A percentile compares a stretch with the other conserved stretches of the same genome.
These are phyloP conservation scores for Penicillium bialowiezense DNA, from an alignment of 495 filamentous ascomycete species.

Conservation along the genomic window DNA sequence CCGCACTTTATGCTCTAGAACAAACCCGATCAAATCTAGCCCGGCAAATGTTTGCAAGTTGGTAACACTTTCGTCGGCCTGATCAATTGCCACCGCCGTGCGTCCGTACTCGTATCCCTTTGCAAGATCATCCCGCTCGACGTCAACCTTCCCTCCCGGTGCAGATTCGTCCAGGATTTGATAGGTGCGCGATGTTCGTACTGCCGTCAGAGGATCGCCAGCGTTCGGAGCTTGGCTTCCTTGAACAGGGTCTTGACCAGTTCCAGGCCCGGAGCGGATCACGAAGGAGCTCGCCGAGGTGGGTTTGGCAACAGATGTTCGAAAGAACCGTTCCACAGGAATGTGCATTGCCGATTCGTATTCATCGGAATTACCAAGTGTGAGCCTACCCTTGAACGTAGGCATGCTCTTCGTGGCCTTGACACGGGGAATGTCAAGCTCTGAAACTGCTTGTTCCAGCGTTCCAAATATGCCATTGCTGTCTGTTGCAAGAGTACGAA, in stretches of 20 bases:
- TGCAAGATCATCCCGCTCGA: slow-evolving; percentile 78
- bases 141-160: slow-evolving; percentile 78
- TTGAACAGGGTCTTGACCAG: slow-evolving; percentile 43
- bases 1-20: slow-evolving; percentile 67
- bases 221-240: slow-evolving; percentile 29
- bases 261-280: slow-evolving; percentile 42
- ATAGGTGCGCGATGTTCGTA: slow-evolving; percentile 74
- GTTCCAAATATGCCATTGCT: slow-evolving; percentile 75
- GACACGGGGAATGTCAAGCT: slow-evolving; percentile 69
- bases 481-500: slow-evolving; percentile 61
- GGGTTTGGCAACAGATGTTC: slow-evolving; percentile 71
- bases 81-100: slow-evolving; percentile 84
- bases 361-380: slow-evolving; percentile 70
- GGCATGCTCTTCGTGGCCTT: slow-evolving; percentile 70
- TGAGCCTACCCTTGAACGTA: slow-evolving; percentile 76
- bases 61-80: slow-evolving; percentile 77
- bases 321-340: slow-evolving; percentile 85
- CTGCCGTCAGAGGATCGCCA: slow-evolving; percentile 52
- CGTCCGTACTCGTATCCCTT: slow-evolving; percentile 94
- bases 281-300: slow-evolving; percentile 76
- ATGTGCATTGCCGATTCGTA: slow-evolving; percentile 80
- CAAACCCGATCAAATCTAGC: slow-evolving; percentile 83
- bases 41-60: slow-evolving; percentile 71
- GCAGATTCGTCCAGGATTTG: slow-evolving; percentile 70
- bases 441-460: slow-evolving; percentile 76